Conservation (phyloP, 805 yeast species). For the Lipomyces orientalis region DNA sequence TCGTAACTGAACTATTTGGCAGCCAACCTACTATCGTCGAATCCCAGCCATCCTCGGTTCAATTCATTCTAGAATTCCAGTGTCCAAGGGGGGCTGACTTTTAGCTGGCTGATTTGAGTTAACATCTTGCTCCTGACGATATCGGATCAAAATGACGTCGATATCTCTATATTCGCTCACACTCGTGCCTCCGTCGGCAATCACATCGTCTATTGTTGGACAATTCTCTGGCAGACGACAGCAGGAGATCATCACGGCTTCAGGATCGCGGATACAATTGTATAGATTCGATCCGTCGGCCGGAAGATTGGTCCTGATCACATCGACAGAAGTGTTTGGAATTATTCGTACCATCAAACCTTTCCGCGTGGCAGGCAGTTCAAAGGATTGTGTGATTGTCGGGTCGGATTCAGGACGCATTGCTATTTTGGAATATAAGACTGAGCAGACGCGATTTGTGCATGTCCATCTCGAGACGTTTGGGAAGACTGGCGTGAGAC, state of each 20-base stretch:
- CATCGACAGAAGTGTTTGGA: conserved; percentile 60
- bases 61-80: not conserved
- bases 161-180: conserved; percentile 68
- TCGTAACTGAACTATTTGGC: not conserved
- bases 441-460: conserved; percentile 49
- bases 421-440: conserved; percentile 56
- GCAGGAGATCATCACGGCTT: conserved; percentile 68
- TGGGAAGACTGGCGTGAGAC: conserved; percentile 73
- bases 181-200: conserved; percentile 62
- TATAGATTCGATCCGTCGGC: conserved; percentile 58
- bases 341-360: conserved; percentile 59
- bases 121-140: not conserved
- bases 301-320: conserved; percentile 58
- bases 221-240: conserved; percentile 62
- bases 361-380: conserved; percentile 59
- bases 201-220: conserved; percentile 66
- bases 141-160: not conserved
- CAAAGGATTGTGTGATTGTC: conserved; percentile 63
- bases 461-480: conserved; percentile 64
- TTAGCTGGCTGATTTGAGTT: not conserved
- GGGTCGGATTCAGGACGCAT: conserved; percentile 83
- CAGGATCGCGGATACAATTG: conserved; percentile 60
- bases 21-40: not conserved
- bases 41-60: not conserved
- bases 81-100: not conserved